Evolutionary conservation across 192 early-diverging fungal species (phyloP), one percentile per base, ranked within the genome.

Genomic region (Linnemannia schmuckeri): DNA sequence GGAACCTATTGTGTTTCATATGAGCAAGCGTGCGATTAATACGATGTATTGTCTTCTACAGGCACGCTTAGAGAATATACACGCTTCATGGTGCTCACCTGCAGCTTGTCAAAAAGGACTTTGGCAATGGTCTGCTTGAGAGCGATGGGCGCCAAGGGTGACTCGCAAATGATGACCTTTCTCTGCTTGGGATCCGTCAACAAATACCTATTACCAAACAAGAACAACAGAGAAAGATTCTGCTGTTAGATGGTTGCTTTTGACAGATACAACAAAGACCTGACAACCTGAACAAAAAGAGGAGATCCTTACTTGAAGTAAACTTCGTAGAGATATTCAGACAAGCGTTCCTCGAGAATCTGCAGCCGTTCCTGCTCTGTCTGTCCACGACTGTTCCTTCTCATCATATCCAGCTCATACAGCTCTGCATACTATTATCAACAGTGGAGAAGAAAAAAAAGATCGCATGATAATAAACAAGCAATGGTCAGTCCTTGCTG

Each of bases 131-230:
- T 87, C 63, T 93, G 85, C 68, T 96, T 96, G 24, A 97, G 77
- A 22, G 84, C 87, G 6, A 94, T 78, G 0, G 96, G 96, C 46
- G 94, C 79, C 88, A 97, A 82, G 0, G 94, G 92, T 2, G 95
- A 92, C 85, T 97, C 97, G 68, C 92, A 94, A 24, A 98, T 75
- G 27, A 96, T 93, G 17, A 98, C 96, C 80, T 96, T 97, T 42
- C 96, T 92, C 66, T 94, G 91, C 84, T 96, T 96, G 15, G 97
- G 90, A 82, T 98, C 97, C 6, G 95, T 93, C 74, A 98, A 78
- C 37, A 97, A 82, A n/a, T 94, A 89, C 54, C 90, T 92, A 69
- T 88, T 70, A 41, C 78, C 74, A 44, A 85, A 35, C 33, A n/a
- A 73, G 57, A 70, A 79, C 30, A 80, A 70, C 68, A 27, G 13